A percentile compares a stretch with the other conserved stretches of the same genome.
Conservation (phyloP, 345 rosid species). For the Noccaea bulbosa region DNA sequence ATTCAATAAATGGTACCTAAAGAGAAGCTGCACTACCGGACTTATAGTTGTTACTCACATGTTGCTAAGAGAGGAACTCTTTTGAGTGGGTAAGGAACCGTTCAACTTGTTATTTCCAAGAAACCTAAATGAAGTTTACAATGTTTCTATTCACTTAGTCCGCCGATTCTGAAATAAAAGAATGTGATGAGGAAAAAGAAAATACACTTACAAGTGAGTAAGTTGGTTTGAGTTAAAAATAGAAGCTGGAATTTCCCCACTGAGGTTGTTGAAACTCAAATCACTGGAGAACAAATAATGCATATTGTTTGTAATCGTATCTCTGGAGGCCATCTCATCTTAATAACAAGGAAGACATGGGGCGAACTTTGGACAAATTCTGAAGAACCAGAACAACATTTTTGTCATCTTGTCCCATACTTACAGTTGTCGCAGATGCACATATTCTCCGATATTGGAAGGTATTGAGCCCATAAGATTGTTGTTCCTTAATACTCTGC, state of each 20-base stretch:
- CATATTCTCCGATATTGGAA: conserved; percentile 49
- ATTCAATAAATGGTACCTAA: neutral
- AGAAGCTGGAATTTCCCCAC: conserved; percentile 27
- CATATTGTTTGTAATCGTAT: neutral
- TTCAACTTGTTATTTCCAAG: conserved; percentile 43
- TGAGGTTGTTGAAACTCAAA: conserved; percentile 42
- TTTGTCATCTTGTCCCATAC: conserved; percentile 23
- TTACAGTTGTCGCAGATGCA: conserved; percentile 55
- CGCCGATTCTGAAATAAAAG: neutral
- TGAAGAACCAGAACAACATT: neutral
- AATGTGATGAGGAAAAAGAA: neutral
- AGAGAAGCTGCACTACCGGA: neutral
- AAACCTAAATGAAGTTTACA: conserved; percentile 51
- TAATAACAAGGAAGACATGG: neutral
- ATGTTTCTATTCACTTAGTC: neutral
- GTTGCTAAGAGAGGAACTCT: conserved; percentile 45
- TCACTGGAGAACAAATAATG: conserved; percentile 25
- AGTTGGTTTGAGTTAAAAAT: conserved; percentile 35
- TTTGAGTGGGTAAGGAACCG: conserved; percentile 59
- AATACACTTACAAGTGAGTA: conserved; percentile 53
- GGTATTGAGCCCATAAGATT: conserved; percentile 57
- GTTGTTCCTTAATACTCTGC: conserved; percentile 57
- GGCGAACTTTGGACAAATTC: no score
- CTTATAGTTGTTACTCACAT: conserved; percentile 51
- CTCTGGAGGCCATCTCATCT: neutral